Evolutionary conservation across 148 eudicot species (phyloP).

Genomic region (Rhododendron ferrugineum): DNA sequence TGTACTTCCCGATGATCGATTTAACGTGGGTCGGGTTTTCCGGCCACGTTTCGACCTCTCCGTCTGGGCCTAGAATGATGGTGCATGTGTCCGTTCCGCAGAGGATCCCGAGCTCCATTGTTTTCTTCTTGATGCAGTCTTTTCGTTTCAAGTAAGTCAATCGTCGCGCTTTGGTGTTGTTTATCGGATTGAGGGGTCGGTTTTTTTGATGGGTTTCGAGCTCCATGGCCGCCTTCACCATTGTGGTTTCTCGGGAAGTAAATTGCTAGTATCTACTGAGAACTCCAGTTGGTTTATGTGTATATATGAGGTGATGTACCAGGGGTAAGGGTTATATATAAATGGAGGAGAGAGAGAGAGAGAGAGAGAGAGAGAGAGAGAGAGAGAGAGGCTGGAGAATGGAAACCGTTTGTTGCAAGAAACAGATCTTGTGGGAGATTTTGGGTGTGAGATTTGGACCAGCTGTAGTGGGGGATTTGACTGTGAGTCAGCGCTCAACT

Average conservation of each 20-base stretch:
- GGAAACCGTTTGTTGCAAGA: no score
- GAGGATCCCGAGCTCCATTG: slow-evolving; percentile 4
- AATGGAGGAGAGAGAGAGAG: no score
- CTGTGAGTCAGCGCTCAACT: no score
- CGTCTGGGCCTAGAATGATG: neutral
- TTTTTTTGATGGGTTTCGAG: neutral
- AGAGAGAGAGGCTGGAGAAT: no score
- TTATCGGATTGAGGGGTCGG: neutral
- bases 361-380: no score
- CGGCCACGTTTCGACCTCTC: slow-evolving; percentile 9
- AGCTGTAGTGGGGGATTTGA: no score
- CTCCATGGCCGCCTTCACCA: neutral
- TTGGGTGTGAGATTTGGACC: no score
- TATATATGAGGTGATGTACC: neutral
- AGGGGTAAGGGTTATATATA: no score
- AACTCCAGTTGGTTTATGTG: neutral
- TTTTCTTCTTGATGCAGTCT: slow-evolving; percentile 8
- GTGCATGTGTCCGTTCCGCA: slow-evolving; percentile 7
- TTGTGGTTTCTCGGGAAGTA: neutral
- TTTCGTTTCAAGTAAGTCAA: neutral
- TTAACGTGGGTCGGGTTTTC: neutral
- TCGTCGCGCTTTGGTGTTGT: neutral
- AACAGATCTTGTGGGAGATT: no score
- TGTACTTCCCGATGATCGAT: neutral
- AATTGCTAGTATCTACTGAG: neutral